These are phyloP conservation scores for Hymenoscyphus albidus DNA, from an alignment of 2,329 filamentous ascomycete species.

Conservation along the genomic window DNA sequence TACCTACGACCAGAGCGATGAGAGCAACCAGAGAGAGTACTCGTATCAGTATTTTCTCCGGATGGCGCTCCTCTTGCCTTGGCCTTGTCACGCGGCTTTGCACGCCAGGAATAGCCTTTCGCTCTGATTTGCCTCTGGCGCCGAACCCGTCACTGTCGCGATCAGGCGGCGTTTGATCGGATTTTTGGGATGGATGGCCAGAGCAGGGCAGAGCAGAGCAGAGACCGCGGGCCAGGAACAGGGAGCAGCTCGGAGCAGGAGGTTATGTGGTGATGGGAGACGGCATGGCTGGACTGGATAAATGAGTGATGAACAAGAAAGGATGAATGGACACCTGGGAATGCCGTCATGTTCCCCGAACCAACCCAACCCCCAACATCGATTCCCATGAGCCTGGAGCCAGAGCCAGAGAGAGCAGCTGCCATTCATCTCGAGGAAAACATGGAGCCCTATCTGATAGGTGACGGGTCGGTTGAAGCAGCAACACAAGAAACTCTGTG, in stretches of 20 bases:
- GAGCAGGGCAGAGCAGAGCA: neutral
- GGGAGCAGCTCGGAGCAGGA: too few species aligned
- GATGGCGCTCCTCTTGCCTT: neutral
- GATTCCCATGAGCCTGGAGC: constrained; percentile 6
- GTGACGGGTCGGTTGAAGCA: constrained; percentile 10
- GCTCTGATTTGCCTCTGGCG: constrained; percentile 16
- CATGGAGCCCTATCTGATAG: constrained; percentile 18
- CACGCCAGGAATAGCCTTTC: constrained; percentile 5
- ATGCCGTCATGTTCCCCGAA: constrained; percentile 19
- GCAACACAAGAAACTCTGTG: constrained; percentile 6
- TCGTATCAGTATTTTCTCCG: neutral
- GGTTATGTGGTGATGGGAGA: neutral
- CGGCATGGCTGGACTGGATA: neutral
- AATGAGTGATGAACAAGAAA: neutral
- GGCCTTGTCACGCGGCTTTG: constrained; percentile 20
- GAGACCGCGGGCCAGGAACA: too few species aligned
- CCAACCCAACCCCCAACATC: constrained; percentile 10
- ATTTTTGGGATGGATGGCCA: neutral
- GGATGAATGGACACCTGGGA: constrained; percentile 5
- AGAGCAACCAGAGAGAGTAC: too few species aligned
- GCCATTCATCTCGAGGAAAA: constrained; percentile 10
- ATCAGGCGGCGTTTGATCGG: constrained; percentile 8
- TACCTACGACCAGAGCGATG: too few species aligned
- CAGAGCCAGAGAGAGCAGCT: neutral
- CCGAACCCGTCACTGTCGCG: constrained; percentile 12